Conservation (phyloP, 345 rosid species). For the Eucalyptus globulus region DNA sequence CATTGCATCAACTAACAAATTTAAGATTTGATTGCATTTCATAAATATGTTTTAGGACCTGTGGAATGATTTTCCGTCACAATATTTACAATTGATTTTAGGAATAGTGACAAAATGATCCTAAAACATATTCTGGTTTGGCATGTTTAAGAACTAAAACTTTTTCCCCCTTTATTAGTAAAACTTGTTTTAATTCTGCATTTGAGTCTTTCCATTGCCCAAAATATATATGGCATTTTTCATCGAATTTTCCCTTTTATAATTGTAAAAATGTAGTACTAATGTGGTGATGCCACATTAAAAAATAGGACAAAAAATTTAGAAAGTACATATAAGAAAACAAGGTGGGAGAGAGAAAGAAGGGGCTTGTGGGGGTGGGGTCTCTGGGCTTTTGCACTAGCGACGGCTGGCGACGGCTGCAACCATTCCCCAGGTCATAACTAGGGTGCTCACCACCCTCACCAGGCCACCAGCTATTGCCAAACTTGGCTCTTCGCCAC, state of each 20-base stretch:
- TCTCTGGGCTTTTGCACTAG: rapidly evolving
- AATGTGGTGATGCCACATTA: neutral
- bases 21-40: neutral
- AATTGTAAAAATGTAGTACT: neutral
- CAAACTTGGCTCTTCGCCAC: too few relatives aligned
- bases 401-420: rapidly evolving
- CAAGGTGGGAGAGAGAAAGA: too few relatives aligned
- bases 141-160: neutral
- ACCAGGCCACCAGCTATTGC: rapidly evolving
- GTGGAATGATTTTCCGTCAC: rapidly evolving
- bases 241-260: neutral
- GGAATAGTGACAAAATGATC: neutral
- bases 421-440: rapidly evolving
- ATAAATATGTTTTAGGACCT: neutral
- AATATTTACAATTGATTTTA: neutral
- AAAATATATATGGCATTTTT: neutral
- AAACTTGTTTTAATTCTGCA: neutral
- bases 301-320: too few relatives aligned
- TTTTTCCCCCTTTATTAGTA: rapidly evolving
- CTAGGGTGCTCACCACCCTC: rapidly evolving
- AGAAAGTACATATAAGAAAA: too few relatives aligned
- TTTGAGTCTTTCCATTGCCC: neutral
- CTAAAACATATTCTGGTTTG: too few relatives aligned
- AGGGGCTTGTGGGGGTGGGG: too few relatives aligned
- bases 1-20: rapidly evolving